Evolutionary conservation across 371 early-diverging fungal species (phyloP).

Genomic region (Mucor lusitanicus): DNA sequence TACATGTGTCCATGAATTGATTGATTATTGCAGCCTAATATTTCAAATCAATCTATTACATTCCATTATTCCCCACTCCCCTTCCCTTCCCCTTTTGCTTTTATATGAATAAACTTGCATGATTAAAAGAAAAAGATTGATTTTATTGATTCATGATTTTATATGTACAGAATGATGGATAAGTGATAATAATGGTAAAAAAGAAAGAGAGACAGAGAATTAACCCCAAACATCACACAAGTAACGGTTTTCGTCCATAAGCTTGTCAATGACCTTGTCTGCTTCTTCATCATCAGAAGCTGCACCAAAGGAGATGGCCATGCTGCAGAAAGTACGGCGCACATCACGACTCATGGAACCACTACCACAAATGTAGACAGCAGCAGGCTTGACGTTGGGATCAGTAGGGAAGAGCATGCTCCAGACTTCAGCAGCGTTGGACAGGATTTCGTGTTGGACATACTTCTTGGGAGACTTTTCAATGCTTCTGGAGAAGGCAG

Average conservation of each 20-base stretch:
- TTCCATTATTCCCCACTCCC: no score
- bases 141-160: no score
- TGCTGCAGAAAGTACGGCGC: conserved; percentile 35
- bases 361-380: conserved; percentile 47
- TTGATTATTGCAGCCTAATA: no score
- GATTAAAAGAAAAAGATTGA: no score
- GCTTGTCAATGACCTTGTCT: conserved; percentile 21
- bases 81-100: no score
- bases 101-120: no score
- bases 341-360: conserved; percentile 53
- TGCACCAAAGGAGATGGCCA: conserved; percentile 41
- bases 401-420: conserved; percentile 24
- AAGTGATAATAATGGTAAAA: no score
- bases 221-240: conserved; percentile 60
- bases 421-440: conserved; percentile 40
- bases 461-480: conserved; percentile 36
- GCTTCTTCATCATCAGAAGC: conserved; percentile 36
- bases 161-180: no score
- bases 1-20: no score
- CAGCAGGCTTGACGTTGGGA: conserved; percentile 20
- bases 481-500: conserved; percentile 70
- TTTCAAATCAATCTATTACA: no score
- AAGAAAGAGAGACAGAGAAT: neutral
- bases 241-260: conserved; percentile 39
- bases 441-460: conserved; percentile 47